Conservation (phyloP, 116 monocot genomes). For the Dioscorea cayenensis region DNA sequence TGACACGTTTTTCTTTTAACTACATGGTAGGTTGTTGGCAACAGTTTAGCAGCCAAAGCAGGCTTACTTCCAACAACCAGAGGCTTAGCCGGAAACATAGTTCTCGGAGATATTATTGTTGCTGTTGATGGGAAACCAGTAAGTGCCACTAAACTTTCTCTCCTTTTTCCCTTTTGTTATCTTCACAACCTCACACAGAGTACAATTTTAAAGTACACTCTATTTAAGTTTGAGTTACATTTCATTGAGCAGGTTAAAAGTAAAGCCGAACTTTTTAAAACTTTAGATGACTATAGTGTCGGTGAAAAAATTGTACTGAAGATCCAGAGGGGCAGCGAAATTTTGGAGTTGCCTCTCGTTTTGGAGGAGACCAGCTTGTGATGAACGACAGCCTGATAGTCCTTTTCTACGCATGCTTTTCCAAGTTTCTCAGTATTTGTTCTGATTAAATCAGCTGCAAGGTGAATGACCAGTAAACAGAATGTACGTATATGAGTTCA, state of each 20-base stretch:
- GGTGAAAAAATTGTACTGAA: conserved; percentile 55
- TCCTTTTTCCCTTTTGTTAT: neutral
- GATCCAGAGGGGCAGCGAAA: conserved; percentile 44
- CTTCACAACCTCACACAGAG: neutral
- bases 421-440: too few relatives aligned
- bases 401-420: neutral
- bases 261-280: conserved; percentile 59
- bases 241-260: conserved; percentile 39
- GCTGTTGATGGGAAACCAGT: conserved; percentile 67
- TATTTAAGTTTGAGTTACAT: neutral
- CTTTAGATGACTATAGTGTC: conserved; percentile 65
- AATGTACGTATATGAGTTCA: too few relatives aligned
- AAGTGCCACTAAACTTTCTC: conserved; percentile 15
- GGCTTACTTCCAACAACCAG: conserved; percentile 72
- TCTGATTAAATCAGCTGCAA: too few relatives aligned
- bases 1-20: neutral
- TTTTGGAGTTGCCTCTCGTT: conserved; percentile 40
- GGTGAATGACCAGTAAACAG: too few relatives aligned
- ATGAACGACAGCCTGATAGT: neutral
- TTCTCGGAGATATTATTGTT: conserved; percentile 80
- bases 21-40: conserved; percentile 42
- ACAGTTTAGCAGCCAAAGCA: conserved; percentile 67
- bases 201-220: neutral
- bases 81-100: conserved; percentile 78
- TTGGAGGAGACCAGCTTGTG: conserved; percentile 50